These are phyloP conservation scores for Beta lomatogona DNA, from an alignment of 179 eudicot genomes.

Conservation along the genomic window DNA sequence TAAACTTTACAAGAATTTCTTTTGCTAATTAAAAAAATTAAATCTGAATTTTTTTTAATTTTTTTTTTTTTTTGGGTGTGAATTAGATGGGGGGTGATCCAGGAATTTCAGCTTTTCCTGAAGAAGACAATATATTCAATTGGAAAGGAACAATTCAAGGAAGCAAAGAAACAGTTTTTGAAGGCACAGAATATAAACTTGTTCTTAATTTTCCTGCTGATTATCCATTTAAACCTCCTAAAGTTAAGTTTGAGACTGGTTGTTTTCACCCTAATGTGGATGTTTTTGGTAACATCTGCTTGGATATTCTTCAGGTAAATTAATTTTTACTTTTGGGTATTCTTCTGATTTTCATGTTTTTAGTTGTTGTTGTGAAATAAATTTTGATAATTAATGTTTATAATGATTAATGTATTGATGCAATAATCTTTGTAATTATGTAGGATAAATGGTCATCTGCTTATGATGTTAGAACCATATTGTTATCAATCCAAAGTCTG, in stretches of 20 bases:
- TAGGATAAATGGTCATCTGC: conserved; percentile 99
- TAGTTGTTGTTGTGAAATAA: too few relatives aligned
- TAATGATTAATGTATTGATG: too few relatives aligned
- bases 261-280: conserved; percentile 96
- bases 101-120: conserved; percentile 93
- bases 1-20: neutral
- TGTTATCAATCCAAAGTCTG: conserved; percentile 87
- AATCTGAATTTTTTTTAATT: neutral
- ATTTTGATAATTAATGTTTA: too few relatives aligned
- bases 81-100: conserved; percentile 87
- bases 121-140: conserved; percentile 84
- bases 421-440: neutral
- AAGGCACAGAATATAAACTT: conserved; percentile 91
- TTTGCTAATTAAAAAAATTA: neutral
- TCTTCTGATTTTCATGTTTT: neutral
- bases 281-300: conserved; percentile 78
- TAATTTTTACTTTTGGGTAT: neutral
- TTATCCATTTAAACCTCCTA: conserved; percentile 94
- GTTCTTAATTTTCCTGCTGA: conserved; percentile 71
- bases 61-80: neutral
- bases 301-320: conserved; percentile 89
- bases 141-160: conserved; percentile 98
- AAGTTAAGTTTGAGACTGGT: conserved; percentile 79
- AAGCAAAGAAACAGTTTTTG: conserved; percentile 95
- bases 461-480: conserved; percentile 87